Conservation (phyloP, 2,329 filamentous ascomycete species). For the Biscogniauxia mediterranea region DNA sequence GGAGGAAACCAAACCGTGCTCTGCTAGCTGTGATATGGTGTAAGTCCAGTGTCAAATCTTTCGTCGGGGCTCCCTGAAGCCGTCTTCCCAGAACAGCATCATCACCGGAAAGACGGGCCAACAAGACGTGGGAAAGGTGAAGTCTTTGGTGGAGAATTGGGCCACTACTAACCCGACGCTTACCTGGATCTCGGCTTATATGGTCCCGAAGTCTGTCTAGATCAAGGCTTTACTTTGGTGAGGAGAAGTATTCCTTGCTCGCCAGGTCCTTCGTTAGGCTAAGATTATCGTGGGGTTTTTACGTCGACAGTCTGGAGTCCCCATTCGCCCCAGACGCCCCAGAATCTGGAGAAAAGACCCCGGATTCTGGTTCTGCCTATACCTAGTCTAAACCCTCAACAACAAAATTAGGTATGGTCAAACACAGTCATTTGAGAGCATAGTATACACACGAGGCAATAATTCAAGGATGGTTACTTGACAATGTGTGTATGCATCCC, state of each 20-base stretch:
- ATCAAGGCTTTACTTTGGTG: background rate
- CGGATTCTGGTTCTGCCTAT: background rate
- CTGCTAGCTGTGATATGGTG: background rate
- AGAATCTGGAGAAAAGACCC: background rate
- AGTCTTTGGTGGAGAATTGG: slow-evolving; percentile 5
- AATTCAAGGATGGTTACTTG: background rate
- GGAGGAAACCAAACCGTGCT: background rate
- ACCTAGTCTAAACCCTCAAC: background rate
- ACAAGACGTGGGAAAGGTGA: background rate
- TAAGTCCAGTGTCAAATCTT: background rate
- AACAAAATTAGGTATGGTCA: too few relatives aligned
- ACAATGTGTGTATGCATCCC: too few relatives aligned
- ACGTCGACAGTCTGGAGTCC: background rate
- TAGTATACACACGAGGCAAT: too few relatives aligned
- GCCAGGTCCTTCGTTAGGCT: background rate
- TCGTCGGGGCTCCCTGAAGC: background rate
- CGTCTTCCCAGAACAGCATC: background rate
- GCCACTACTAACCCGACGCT: background rate
- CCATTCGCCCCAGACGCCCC: background rate
- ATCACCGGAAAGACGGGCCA: background rate
- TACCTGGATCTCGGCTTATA: background rate
- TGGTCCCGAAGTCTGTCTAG: background rate
- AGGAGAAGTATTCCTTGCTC: background rate
- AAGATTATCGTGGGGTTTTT: background rate
- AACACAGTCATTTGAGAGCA: too few relatives aligned